Percentiles rank a stretch among this genome's conserved stretches.
Evolutionary conservation across 2,329 filamentous ascomycete genomes (phyloP).

Genomic region (Aspergillus intermedius): DNA sequence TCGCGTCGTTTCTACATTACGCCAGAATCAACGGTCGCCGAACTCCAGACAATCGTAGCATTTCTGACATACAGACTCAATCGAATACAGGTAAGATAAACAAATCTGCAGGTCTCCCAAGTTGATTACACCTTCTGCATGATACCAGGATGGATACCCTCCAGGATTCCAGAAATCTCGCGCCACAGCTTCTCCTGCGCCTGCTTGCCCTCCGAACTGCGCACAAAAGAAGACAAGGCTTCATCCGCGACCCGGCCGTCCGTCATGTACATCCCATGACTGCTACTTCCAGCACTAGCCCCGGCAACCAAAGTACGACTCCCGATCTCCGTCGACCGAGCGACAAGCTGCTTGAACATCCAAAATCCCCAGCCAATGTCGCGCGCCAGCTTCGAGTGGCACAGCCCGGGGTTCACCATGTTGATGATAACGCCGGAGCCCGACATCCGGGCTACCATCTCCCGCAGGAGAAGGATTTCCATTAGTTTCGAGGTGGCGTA

Average conservation of each 20-base stretch:
- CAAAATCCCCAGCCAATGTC: background rate
- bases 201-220: background rate
- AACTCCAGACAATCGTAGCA: too few relatives aligned
- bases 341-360: background rate
- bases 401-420: slow-evolving; percentile 46
- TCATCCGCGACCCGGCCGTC: background rate
- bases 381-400: slow-evolving; percentile 13
- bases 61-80: too few relatives aligned
- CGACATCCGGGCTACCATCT: slow-evolving; percentile 16
- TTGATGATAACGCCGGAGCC: slow-evolving; percentile 40
- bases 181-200: background rate
- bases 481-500: slow-evolving; percentile 42
- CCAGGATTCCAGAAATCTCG: background rate
- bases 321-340: background rate
- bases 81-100: too few relatives aligned
- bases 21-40: too few relatives aligned
- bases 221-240: background rate
- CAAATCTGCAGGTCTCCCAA: too few relatives aligned
- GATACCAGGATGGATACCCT: background rate
- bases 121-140: too few relatives aligned
- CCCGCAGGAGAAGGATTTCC: slow-evolving; percentile 35
- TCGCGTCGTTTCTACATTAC: too few relatives aligned
- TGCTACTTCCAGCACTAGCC: background rate
- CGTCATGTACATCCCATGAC: background rate
- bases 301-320: background rate